A percentile compares a stretch with the other conserved stretches of the same genome.
Conservation (phyloP, 2,329 filamentous ascomycete genomes). For the Alternaria triticina region DNA sequence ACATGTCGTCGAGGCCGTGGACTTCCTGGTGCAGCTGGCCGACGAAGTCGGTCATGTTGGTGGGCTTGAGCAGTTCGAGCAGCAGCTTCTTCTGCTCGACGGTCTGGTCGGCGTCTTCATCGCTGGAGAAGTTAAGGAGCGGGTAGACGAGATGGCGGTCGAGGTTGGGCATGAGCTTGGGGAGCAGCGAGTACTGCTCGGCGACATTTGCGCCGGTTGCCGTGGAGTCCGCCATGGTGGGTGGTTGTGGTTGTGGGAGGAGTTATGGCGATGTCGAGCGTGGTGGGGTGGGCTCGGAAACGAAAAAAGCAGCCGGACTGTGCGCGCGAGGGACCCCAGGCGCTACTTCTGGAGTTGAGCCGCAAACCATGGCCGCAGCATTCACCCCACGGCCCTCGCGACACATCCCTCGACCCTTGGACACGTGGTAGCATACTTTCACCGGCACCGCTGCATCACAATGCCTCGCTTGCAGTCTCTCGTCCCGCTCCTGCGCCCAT, state of each 20-base stretch:
- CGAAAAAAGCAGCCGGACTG: constrained; percentile 41
- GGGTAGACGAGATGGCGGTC: constrained; percentile 97
- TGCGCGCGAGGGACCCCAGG: constrained; percentile 43
- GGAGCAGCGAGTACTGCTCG: constrained; percentile 79
- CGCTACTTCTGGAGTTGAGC: constrained; percentile 47
- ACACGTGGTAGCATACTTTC: not conserved
- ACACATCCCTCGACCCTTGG: not conserved
- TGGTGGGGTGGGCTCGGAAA: constrained; percentile 17
- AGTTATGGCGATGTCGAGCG: constrained; percentile 16
- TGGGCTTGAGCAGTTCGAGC: constrained; percentile 92
- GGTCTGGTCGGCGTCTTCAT: constrained; percentile 77
- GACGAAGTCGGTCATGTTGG: constrained; percentile 99
- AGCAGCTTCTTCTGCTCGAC: constrained; percentile 82
- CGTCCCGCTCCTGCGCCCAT: constrained; percentile 50
- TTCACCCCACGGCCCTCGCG: constrained; percentile 3
- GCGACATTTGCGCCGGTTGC: constrained; percentile 58
- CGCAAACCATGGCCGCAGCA: constrained; percentile 16
- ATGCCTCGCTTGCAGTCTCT: constrained; percentile 48
- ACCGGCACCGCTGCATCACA: not conserved
- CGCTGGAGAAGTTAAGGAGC: constrained; percentile 87
- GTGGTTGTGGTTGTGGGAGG: constrained; percentile 19
- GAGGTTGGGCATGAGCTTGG: constrained; percentile 87
- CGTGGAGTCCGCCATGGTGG: constrained; percentile 50
- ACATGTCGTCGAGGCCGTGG: constrained; percentile 76
- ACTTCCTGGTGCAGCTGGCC: constrained; percentile 90